Percentiles rank a stretch among this genome's conserved stretches.
Conservation (phyloP, 2,329 filamentous ascomycete genomes). For the Penicillium sp. region DNA sequence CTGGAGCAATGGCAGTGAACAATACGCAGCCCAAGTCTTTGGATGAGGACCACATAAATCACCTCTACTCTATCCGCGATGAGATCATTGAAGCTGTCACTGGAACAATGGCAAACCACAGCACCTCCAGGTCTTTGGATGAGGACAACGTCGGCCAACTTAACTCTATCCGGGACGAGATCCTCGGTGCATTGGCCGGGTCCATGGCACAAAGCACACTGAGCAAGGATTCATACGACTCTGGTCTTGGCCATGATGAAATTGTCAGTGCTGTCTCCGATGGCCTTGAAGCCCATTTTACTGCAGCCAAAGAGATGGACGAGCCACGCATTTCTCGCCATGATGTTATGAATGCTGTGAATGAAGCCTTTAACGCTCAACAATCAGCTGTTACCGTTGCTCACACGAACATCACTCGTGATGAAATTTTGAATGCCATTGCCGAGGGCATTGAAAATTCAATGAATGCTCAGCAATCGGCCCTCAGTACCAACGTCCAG, state of each 20-base stretch:
- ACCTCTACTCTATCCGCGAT: slow-evolving; percentile 13
- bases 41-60: slow-evolving; percentile 12
- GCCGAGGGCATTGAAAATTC: slow-evolving; percentile 25
- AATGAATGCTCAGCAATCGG: slow-evolving; percentile 35
- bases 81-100: slow-evolving; percentile 29
- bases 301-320: slow-evolving; percentile 56
- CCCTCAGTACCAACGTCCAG: slow-evolving; percentile 28
- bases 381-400: slow-evolving; percentile 21
- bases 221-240: slow-evolving; percentile 30
- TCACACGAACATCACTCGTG: slow-evolving; percentile 46
- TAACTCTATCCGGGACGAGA: slow-evolving; percentile 31
- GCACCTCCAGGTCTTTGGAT: slow-evolving; percentile 17
- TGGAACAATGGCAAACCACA: slow-evolving; percentile 3
- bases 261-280: slow-evolving; percentile 61
- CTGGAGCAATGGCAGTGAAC: slow-evolving; percentile 17
- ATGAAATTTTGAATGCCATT: slow-evolving; percentile 43
- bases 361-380: slow-evolving; percentile 34
- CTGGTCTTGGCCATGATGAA: slow-evolving; percentile 51
- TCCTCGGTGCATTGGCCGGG: slow-evolving; percentile 33
- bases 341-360: slow-evolving; percentile 31
- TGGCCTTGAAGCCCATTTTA: slow-evolving; percentile 50
- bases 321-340: slow-evolving; percentile 29
- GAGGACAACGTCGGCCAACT: slow-evolving; percentile 31
- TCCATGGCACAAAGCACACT: slow-evolving; percentile 32
- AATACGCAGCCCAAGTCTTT: not conserved